Evolutionary conservation across 176 grass and related monocot species (phyloP).

Genomic region (Rhynchospora pubera): DNA sequence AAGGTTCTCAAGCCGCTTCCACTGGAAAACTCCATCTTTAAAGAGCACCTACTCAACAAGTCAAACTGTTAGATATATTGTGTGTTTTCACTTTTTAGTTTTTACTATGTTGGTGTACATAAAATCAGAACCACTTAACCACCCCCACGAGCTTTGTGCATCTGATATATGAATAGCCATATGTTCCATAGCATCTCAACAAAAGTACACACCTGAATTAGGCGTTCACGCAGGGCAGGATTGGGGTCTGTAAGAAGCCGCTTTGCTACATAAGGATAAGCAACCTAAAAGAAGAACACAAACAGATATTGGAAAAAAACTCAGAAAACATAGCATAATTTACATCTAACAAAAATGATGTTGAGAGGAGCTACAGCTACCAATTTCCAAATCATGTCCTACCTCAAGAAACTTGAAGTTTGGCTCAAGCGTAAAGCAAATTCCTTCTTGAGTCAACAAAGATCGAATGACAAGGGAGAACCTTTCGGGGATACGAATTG

Average conservation of each 20-base stretch:
- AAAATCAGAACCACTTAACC: not conserved
- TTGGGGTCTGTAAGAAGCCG: constrained; percentile 96
- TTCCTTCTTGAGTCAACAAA: constrained; percentile 95
- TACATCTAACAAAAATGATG: not conserved
- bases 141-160: not conserved
- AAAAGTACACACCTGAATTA: constrained; percentile 65
- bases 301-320: constrained; percentile 18
- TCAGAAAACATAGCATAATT: not conserved
- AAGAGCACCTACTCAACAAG: constrained; percentile 65
- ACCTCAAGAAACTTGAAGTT: constrained; percentile 99
- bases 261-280: constrained; percentile 94
- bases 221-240: constrained; percentile 83
- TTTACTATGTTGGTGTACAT: too few species aligned
- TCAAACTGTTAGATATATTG: not conserved
- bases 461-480: constrained; percentile 99
- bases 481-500: constrained; percentile 93
- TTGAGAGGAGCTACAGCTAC: not conserved
- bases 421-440: constrained; percentile 84
- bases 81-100: not conserved
- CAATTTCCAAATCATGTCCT: constrained; percentile 18
- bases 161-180: not conserved
- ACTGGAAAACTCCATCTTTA: constrained; percentile 94
- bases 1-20: constrained; percentile 97
- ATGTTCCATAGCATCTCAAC: not conserved
- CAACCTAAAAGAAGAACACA: constrained; percentile 53